Evolutionary conservation across 371 early-diverging fungal genomes (phyloP), one percentile per base, ranked within the genome.

Genomic region (Rhizopus arrhizus): DNA sequence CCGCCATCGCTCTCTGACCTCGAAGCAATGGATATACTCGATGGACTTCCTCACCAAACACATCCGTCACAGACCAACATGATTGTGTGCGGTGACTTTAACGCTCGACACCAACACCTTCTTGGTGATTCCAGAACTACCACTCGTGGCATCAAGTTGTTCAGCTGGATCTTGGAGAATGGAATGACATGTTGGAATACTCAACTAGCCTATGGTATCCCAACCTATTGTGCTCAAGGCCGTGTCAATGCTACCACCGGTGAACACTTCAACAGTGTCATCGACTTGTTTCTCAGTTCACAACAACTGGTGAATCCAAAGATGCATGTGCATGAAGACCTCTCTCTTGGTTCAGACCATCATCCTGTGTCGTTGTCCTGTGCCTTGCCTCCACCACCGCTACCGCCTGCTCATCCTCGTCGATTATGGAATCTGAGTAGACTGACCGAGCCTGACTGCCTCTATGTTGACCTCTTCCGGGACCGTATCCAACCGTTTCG

Each of bases 361-460:
- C n/a, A 31, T 9, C 58, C 50, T 10, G 40, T 58, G 13, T 29
- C 50, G 31, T 16, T 58, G 2, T 40, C 31, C n/a, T 58, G 35
- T 32, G 28, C 32, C 5, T 3, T 38, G 12, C 3, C 38, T 29
- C 4, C 38, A 6, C 10, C n/a, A 2, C 58, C 58, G 3, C 40
- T 49, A 9, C 4, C 41, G 3, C 15, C 58, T 4, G 29, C 31
- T 31, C 58, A 58, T 13, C 50, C 58, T 6, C 49, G 58, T 1
- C 50, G 38, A 29, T 31, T 58, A 0, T 58, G 58, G 58, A 49
- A 50, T 31, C 31, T 58, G 32, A 38, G 46, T 49, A 9, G 48
- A 4, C 29, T 58, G 16, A 3, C n/a, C 38, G 58, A 58, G 43
- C 31, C 45, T 34, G 58, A 49, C 15, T 36, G 41, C 7, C 13